Percentiles rank a stretch among this genome's conserved stretches.
These are phyloP conservation scores for Polyplosphaeria fusca DNA, from an alignment of 495 filamentous ascomycete species.

Conservation along the genomic window DNA sequence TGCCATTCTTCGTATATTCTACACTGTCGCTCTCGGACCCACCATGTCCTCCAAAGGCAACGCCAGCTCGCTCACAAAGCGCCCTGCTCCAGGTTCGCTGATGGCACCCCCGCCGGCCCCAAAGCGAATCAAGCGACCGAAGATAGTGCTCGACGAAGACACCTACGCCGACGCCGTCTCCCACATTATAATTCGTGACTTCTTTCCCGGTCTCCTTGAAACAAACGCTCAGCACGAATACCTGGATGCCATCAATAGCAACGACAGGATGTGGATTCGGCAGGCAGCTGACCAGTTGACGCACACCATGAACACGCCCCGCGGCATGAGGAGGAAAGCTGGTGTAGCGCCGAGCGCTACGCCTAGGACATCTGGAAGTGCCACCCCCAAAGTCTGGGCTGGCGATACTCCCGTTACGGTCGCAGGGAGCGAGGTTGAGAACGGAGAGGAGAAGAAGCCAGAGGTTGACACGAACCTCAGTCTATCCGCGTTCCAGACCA, in stretches of 20 bases:
- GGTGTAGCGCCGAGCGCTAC: constrained; percentile 35
- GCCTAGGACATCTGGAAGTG: constrained; percentile 27
- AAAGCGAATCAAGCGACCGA: constrained; percentile 89
- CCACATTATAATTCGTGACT: constrained; percentile 93
- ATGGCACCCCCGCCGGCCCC: constrained; percentile 89
- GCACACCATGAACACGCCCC: constrained; percentile 75
- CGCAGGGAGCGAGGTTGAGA: constrained; percentile 37
- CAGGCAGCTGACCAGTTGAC: constrained; percentile 69
- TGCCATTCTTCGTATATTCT: too few relatives aligned
- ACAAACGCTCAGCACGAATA: constrained; percentile 86
- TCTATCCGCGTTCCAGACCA: constrained; percentile 79
- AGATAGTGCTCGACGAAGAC: constrained; percentile 89
- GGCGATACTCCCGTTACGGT: constrained; percentile 68
- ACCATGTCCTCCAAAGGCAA: constrained; percentile 16
- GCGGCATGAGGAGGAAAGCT: constrained; percentile 44
- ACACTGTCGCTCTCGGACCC: neutral
- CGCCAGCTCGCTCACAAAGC: constrained; percentile 58
- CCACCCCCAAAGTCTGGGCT: constrained; percentile 55
- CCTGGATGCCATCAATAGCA: constrained; percentile 81
- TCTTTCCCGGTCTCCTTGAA: constrained; percentile 89
- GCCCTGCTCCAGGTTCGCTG: constrained; percentile 61
- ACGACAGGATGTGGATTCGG: constrained; percentile 81
- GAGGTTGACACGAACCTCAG: constrained; percentile 77
- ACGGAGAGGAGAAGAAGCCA: constrained; percentile 40
- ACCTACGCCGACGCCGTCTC: constrained; percentile 86